A percentile compares a stretch with the other conserved stretches of the same genome.
Evolutionary conservation across 192 early-diverging fungal species (phyloP).

Genomic region (Coemansia nantahalensis): DNA sequence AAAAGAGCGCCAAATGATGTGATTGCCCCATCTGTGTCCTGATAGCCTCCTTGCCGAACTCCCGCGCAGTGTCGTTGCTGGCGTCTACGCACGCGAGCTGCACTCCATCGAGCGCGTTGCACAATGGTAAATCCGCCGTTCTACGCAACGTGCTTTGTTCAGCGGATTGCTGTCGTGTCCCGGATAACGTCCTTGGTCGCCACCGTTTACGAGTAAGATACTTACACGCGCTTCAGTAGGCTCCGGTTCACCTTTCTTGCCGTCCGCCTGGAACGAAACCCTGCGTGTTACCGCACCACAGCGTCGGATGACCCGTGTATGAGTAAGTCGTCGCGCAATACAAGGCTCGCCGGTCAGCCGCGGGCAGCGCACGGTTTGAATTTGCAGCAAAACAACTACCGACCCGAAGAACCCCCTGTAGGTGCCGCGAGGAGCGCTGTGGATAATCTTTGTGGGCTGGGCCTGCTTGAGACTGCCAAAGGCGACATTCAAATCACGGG

Average conservation of each 20-base stretch:
- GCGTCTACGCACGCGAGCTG: constrained; percentile 37
- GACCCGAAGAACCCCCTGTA: background rate
- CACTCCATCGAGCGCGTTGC: constrained; percentile 17
- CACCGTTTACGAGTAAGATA: too few relatives aligned
- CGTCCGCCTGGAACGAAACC: constrained; percentile 13
- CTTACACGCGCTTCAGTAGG: too few relatives aligned
- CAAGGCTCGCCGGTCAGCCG: too few relatives aligned
- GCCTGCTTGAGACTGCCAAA: background rate
- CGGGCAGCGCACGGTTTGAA: too few relatives aligned
- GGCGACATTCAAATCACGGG: background rate
- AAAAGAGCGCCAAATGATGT: background rate
- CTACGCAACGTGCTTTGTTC: too few relatives aligned
- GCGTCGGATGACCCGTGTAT: too few relatives aligned
- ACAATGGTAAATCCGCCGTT: constrained; percentile 29
- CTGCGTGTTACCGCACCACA: constrained; percentile 8
- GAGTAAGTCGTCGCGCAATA: too few relatives aligned
- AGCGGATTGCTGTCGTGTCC: too few relatives aligned
- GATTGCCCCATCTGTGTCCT: too few relatives aligned
- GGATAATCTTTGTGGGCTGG: background rate
- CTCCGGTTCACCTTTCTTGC: constrained; percentile 28
- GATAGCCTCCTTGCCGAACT: constrained; percentile 61
- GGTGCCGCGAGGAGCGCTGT: background rate
- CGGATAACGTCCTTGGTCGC: background rate
- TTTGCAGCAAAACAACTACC: background rate
- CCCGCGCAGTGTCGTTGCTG: constrained; percentile 46